These are phyloP conservation scores for Paramecium pentaurelia DNA, from an alignment of 73 alveolate genomes.

Conservation along the genomic window DNA sequence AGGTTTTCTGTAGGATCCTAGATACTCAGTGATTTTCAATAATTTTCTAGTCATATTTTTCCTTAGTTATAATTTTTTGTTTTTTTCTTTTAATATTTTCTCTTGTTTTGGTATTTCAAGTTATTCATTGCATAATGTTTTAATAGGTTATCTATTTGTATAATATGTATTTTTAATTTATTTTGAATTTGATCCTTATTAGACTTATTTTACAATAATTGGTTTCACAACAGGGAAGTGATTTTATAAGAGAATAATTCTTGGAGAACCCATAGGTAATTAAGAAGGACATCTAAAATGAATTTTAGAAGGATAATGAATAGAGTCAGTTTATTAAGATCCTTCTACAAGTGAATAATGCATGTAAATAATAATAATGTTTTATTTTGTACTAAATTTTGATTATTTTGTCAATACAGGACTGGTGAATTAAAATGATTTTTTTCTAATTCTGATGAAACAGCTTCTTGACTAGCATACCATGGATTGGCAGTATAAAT, in stretches of 20 bases:
- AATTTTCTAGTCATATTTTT: not conserved
- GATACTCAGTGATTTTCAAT: not conserved
- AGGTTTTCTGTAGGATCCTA: not conserved
- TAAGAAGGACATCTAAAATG: not conserved
- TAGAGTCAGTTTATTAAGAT: not conserved
- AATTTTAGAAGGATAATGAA: not conserved
- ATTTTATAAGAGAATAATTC: not conserved
- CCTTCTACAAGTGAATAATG: constrained; percentile 7
- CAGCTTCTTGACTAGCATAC: not conserved
- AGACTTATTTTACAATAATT: not conserved
- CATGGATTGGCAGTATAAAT: not conserved
- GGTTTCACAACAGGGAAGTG: not conserved
- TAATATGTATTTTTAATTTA: not conserved
- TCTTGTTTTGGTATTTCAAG: not conserved
- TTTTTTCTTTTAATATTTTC: not conserved
- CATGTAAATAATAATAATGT: not conserved
- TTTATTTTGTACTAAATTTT: not conserved
- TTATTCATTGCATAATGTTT: not conserved
- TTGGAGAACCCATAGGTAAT: not conserved
- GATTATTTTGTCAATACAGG: not conserved
- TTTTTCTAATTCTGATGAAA: constrained; percentile 1
- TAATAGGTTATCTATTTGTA: not conserved
- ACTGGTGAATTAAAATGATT: constrained; percentile 1
- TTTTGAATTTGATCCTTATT: not conserved
- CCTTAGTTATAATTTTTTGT: not conserved